Evolutionary conservation across 1,284 basidiomycete genomes (phyloP).

Genomic region (Volvariella volvacea): DNA sequence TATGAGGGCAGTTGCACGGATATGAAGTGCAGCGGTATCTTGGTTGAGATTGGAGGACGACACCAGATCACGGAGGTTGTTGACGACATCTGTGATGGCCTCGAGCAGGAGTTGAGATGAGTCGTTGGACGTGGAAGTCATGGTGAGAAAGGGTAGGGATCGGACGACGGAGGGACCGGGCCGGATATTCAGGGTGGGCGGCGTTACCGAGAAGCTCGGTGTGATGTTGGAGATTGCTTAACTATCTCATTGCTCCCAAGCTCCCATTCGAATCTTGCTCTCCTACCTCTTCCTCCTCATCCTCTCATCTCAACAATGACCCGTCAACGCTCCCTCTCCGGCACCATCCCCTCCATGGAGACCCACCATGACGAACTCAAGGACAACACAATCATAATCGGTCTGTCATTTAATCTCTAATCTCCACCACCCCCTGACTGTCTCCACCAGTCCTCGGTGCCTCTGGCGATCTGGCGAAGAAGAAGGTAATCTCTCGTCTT

Average conservation of each 20-base stretch:
- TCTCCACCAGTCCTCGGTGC: constrained; percentile 79
- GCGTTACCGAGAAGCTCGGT: neutral
- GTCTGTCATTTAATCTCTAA: constrained; percentile 34
- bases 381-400: constrained; percentile 85
- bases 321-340: constrained; percentile 54
- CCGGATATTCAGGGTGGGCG: constrained; percentile 1
- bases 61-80: constrained; percentile 57
- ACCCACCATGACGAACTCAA: constrained; percentile 63
- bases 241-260: neutral
- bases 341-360: constrained; percentile 86
- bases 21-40: constrained; percentile 47
- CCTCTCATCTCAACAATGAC: constrained; percentile 26
- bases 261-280: neutral
- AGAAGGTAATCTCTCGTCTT: constrained; percentile 62
- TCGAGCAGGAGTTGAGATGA: constrained; percentile 16
- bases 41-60: constrained; percentile 32
- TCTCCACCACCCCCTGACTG: constrained; percentile 12
- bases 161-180: constrained; percentile 7
- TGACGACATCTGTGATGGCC: constrained; percentile 44
- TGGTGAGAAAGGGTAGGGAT: constrained; percentile 8
- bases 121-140: constrained; percentile 11
- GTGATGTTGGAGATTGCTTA: neutral
- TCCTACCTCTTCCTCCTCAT: constrained; percentile 6
- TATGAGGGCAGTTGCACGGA: constrained; percentile 65
- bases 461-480: constrained; percentile 97